Conservation (phyloP, 2,329 filamentous ascomycete species). For the Penicillium sp. region DNA sequence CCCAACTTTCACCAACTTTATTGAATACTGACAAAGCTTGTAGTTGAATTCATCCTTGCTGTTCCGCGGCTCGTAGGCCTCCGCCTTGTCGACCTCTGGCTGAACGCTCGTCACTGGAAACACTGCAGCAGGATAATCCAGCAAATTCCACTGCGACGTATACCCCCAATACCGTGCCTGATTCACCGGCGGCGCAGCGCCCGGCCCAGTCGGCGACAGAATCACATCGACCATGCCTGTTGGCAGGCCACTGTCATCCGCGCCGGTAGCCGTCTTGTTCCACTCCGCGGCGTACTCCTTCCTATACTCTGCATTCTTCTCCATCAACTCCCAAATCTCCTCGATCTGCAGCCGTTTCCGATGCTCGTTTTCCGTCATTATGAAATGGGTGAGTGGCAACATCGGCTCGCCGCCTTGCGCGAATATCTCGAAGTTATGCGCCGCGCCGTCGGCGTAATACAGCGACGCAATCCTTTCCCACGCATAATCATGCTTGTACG, state of each 20-base stretch:
- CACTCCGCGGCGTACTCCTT: conserved; percentile 43
- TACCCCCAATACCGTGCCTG: conserved; percentile 61
- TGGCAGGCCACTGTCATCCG: conserved; percentile 19
- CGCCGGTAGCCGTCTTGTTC: conserved; percentile 37
- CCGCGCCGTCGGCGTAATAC: conserved; percentile 60
- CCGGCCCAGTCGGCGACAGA: conserved; percentile 57
- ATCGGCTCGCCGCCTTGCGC: conserved; percentile 55
- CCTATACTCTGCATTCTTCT: conserved; percentile 42
- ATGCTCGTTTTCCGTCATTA: conserved; percentile 53
- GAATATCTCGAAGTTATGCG: conserved; percentile 50
- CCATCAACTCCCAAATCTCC: conserved; percentile 41
- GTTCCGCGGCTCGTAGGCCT: conserved; percentile 36
- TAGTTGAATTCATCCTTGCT: conserved; percentile 47
- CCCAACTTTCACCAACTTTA: neutral
- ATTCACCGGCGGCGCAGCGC: conserved; percentile 52
- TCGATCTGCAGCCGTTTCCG: conserved; percentile 39
- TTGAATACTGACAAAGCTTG: conserved; percentile 41
- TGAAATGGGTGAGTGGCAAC: conserved; percentile 56
- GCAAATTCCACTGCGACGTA: conserved; percentile 63
- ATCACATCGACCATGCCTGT: conserved; percentile 51
- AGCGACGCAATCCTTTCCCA: conserved; percentile 43
- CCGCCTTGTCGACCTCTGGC: conserved; percentile 35
- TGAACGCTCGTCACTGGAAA: conserved; percentile 55
- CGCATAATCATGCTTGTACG: conserved; percentile 48
- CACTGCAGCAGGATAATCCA: conserved; percentile 61